A percentile compares a stretch with the other conserved stretches of the same genome.
phyloP scores from a whole-genome alignment of 805 yeast species.

The Suhomyces vadensis region DNA sequence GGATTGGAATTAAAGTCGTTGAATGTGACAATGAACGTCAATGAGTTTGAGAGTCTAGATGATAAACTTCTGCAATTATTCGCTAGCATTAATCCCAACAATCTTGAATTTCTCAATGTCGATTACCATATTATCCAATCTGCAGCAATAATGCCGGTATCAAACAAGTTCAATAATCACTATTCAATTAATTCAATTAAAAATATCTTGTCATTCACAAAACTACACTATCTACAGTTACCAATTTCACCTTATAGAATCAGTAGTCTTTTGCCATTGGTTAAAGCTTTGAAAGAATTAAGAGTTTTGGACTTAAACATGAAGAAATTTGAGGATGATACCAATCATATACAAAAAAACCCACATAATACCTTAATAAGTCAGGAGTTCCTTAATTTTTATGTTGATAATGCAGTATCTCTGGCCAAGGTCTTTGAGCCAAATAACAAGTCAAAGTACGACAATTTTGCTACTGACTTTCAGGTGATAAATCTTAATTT shows the following conservation, averaged over 20 bases:
- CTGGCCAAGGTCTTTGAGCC: neutral
- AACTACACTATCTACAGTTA: slow-evolving; percentile 6
- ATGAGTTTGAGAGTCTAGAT: slow-evolving; percentile 6
- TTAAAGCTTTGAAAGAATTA: neutral
- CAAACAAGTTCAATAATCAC: neutral
- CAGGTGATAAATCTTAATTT: neutral
- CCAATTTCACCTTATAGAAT: slow-evolving; percentile 7
- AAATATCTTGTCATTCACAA: neutral
- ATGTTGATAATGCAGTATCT: neutral
- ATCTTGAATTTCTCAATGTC: slow-evolving; percentile 4
- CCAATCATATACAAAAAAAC: neutral
- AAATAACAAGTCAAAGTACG: neutral
- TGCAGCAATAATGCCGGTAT: neutral
- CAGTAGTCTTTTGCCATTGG: slow-evolving; percentile 3
- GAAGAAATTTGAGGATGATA: neutral
- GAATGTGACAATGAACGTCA: slow-evolving; percentile 4
- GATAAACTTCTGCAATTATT: neutral
- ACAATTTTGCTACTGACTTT: slow-evolving; percentile 6
- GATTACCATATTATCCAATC: slow-evolving; percentile 2
- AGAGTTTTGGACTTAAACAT: slow-evolving; percentile 4
- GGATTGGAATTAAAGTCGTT: neutral
- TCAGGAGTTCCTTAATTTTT: slow-evolving; percentile 5
- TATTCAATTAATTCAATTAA: slow-evolving; percentile 1
- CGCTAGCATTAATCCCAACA: neutral
- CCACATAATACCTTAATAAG: neutral